Conservation (phyloP, 345 rosid species). For the Melaleuca quinquenervia region DNA sequence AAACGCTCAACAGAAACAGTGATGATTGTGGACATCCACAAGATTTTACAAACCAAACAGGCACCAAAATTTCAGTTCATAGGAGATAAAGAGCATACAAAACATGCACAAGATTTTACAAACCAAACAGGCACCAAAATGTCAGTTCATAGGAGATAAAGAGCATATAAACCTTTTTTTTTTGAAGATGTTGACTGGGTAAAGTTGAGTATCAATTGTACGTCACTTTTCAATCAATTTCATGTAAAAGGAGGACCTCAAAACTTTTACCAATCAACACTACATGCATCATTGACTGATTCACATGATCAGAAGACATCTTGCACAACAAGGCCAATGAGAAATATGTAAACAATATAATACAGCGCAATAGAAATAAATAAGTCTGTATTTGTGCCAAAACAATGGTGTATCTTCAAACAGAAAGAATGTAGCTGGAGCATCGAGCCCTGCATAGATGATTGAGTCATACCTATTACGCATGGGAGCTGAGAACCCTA, state of each 20-base stretch:
- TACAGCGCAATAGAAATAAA: background rate
- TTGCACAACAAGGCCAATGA: background rate
- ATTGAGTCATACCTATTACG: constrained; percentile 64
- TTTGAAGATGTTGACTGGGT: background rate
- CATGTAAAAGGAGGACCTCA: background rate
- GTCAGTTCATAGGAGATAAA: background rate
- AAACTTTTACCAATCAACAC: background rate
- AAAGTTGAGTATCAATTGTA: background rate
- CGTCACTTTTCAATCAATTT: background rate
- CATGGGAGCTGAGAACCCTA: constrained; percentile 82
- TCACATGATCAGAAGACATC: background rate
- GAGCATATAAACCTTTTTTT: background rate
- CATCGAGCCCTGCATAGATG: background rate
- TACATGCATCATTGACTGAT: background rate
- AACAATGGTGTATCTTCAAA: background rate
- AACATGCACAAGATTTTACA: background rate
- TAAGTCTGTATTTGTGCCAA: background rate
- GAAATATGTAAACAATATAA: background rate
- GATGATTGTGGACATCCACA: background rate
- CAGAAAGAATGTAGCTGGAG: background rate
- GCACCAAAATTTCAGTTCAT: background rate
- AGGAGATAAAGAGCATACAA: background rate
- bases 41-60: background rate
- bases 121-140: background rate
- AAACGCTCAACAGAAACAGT: background rate